These are phyloP conservation scores for Saccharomycopsis lassenensis DNA, from an alignment of 805 yeast genomes.

Conservation along the genomic window DNA sequence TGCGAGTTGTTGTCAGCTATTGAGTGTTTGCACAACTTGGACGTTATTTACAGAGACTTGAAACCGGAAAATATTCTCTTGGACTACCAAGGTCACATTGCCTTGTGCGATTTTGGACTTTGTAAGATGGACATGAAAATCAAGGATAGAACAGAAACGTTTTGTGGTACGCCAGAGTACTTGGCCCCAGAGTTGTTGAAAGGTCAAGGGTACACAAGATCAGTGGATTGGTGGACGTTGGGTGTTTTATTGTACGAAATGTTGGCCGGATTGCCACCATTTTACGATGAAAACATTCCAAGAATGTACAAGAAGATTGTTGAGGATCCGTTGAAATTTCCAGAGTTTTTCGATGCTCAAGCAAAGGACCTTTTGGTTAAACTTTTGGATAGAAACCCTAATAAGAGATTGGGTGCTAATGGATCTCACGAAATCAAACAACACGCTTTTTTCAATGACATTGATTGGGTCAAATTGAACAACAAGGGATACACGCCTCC, in stretches of 20 bases:
- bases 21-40: conserved; percentile 81
- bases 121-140: conserved; percentile 92
- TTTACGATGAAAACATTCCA: conserved; percentile 87
- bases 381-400: conserved; percentile 55
- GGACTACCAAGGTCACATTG: conserved; percentile 96
- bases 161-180: conserved; percentile 98
- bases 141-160: conserved; percentile 80
- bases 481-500: conserved; percentile 82
- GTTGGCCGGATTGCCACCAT: conserved; percentile 96
- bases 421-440: conserved; percentile 70
- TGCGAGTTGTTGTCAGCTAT: conserved; percentile 91
- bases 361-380: conserved; percentile 66
- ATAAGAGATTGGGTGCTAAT: conserved; percentile 58
- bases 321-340: conserved; percentile 82
- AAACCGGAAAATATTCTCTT: conserved; percentile 92
- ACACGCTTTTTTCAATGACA: conserved; percentile 66
- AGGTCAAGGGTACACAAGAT: conserved; percentile 90
- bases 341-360: conserved; percentile 66
- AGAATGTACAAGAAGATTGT: conserved; percentile 90
- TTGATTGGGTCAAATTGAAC: conserved; percentile 68
- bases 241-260: conserved; percentile 91
- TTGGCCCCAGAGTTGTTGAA: conserved; percentile 88
- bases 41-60: conserved; percentile 89
- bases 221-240: conserved; percentile 98
- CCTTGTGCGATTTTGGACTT: conserved; percentile 92